Base-by-base conservation (phyloP, 129 eudicot species). In the Scalesia atractyloides region DNA sequence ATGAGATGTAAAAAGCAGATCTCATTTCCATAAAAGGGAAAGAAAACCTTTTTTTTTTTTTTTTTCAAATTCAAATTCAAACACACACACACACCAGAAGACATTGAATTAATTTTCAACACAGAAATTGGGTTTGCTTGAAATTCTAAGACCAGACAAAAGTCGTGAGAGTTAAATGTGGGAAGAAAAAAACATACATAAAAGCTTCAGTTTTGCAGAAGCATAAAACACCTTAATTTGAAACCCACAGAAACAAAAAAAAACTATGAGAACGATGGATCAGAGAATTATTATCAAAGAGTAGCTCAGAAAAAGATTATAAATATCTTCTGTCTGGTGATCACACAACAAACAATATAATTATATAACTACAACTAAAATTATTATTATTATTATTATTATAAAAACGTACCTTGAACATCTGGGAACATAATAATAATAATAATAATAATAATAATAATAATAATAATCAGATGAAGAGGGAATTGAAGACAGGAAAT, bases 1-100 rank as follows among this genome's bases (percentile, higher is more conserved):
- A 81, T 86, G 88, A 82, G 79, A 78, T 81, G 92, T 71, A 71
- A 73, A 82, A 86, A 86, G 87, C 79, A 86, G 88, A 88, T 86
- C 86, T 70, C 78, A 75, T 88, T 86, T 86, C 90, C 85, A 76
- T 70, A 78, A 84, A 84, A 84, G 77, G 90, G 80, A 74, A 76
- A 5, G 43, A 37, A 68, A 78, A 78, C 75, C 84, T 87, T 85
- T 30, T 30, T 90, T 87, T 84, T 62, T 14, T 91, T 87, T 82
- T 62, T 14, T 5, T 5, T 54, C 51, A 78, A 70, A 66, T 81
- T 82, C 72, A 24, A 24, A 24, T 24, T 24, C 64, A 3, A 60
- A 34, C 26, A 48, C 19, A 26, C 44, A n/a, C n/a, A n/a, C 51
- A 63, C 5, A 2, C 18, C 6, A 64, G 19, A 2, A 2, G 12